Conservation (phyloP, 352 stramenopile species). For the Globisporangium middletonii region DNA sequence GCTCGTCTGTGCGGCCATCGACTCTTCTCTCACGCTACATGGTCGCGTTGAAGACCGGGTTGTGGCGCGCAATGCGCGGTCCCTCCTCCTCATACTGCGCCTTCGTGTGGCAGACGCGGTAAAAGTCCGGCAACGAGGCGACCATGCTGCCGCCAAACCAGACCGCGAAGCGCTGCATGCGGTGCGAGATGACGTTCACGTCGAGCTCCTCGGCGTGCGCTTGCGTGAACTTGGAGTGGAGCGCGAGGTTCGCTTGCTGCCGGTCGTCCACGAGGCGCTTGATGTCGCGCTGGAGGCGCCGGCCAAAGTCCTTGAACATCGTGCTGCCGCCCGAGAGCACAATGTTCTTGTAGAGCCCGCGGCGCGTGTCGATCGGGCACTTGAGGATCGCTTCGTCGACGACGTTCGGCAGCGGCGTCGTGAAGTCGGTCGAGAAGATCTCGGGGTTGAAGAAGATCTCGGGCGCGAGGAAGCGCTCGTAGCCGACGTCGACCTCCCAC, state of each 20-base stretch:
- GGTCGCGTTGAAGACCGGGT: constrained; percentile 92
- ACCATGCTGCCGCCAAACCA: constrained; percentile 95
- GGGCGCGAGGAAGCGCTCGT: constrained; percentile 92
- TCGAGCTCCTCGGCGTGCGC: constrained; percentile 73
- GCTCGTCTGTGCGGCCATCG: not conserved
- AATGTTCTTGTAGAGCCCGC: constrained; percentile 96
- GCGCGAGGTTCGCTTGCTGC: constrained; percentile 83
- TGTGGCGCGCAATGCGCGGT: constrained; percentile 92
- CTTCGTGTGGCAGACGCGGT: constrained; percentile 95
- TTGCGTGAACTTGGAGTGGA: constrained; percentile 67
- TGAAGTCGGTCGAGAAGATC: constrained; percentile 94
- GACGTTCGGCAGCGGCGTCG: constrained; percentile 89
- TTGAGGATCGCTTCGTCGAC: constrained; percentile 95
- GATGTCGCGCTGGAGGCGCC: constrained; percentile 91
- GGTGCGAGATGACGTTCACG: constrained; percentile 94
- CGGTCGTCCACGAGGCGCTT: constrained; percentile 90
- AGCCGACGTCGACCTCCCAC: constrained; percentile 90
- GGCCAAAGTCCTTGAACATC: constrained; percentile 97
- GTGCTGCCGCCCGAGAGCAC: constrained; percentile 93
- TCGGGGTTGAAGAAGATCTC: constrained; percentile 98
- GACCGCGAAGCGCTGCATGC: constrained; percentile 92
- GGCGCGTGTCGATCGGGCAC: constrained; percentile 93
- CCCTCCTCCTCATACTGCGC: constrained; percentile 96
- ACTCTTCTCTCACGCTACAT: constrained; percentile 51
- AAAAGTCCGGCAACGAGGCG: constrained; percentile 92